These are phyloP conservation scores for Gaultheria prostrata DNA, from an alignment of 148 eudicot species.

Conservation along the genomic window DNA sequence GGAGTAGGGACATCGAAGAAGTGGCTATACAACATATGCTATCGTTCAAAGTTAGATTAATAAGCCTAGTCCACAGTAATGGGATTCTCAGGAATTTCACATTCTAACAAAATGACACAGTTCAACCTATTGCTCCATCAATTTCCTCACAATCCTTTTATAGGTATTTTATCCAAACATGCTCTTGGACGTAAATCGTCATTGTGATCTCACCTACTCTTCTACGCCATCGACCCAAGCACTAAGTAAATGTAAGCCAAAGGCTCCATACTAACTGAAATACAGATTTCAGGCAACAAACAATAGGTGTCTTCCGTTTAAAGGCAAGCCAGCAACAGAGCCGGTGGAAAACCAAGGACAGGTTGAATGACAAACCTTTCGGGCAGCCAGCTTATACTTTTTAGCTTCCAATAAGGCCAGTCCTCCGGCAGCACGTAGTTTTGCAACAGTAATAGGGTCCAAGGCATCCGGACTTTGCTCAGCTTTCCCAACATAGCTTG, in stretches of 20 bases:
- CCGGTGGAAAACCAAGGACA: not conserved
- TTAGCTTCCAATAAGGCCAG: conserved; percentile 69
- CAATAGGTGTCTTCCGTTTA: not conserved
- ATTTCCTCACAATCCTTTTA: not conserved
- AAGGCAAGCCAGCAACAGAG: not conserved
- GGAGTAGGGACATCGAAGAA: not conserved
- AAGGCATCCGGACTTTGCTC: conserved; percentile 69
- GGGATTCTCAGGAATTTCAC: not conserved
- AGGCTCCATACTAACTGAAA: conserved; percentile 3
- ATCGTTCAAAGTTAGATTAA: not conserved
- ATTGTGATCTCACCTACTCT: not conserved
- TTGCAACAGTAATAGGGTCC: conserved; percentile 60
- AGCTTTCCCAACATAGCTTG: conserved; percentile 89
- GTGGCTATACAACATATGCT: not conserved
- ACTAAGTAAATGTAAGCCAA: conserved; percentile 10
- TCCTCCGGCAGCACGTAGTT: conserved; percentile 86
- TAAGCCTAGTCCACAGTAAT: not conserved
- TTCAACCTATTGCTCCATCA: not conserved
- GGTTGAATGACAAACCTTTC: conserved; percentile 60
- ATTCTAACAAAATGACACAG: not conserved
- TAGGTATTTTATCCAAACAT: not conserved
- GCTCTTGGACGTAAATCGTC: too few relatives aligned
- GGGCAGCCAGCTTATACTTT: conserved; percentile 91
- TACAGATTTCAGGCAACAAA: not conserved
- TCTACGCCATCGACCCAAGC: not conserved